A percentile compares a stretch with the other conserved stretches of the same genome.
Evolutionary conservation across 2,329 filamentous ascomycete genomes (phyloP).

Genomic region (Reticulascus tulasneorum): DNA sequence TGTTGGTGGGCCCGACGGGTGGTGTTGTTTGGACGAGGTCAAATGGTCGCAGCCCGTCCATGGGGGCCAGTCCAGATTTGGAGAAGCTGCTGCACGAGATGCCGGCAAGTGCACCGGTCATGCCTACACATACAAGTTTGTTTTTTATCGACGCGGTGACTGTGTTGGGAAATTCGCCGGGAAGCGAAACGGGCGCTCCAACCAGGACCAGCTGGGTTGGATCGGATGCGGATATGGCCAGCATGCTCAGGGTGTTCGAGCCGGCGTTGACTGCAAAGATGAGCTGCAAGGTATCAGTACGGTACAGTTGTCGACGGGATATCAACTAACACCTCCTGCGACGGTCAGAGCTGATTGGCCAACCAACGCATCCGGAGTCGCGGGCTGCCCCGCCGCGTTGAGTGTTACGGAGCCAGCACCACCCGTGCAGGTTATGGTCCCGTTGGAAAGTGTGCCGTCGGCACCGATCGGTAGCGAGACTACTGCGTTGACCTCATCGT

Average conservation of each 20-base stretch:
- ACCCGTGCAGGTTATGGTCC: conserved; percentile 39
- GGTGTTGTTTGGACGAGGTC: conserved; percentile 53
- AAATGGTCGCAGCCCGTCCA: conserved; percentile 44
- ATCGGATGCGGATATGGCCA: conserved; percentile 36
- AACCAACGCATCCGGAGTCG: conserved; percentile 45
- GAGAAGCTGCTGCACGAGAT: conserved; percentile 40
- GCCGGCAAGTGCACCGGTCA: conserved; percentile 39
- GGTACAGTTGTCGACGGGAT: conserved; percentile 1
- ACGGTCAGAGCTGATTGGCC: conserved; percentile 48
- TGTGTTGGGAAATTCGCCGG: conserved; percentile 50
- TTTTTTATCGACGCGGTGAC: conserved; percentile 42
- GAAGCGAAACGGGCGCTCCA: conserved; percentile 36
- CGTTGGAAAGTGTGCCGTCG: conserved; percentile 43
- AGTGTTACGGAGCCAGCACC: conserved; percentile 38
- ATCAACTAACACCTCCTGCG: conserved; percentile 40
- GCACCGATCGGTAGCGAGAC: conserved; percentile 43
- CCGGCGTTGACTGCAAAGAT: conserved; percentile 54
- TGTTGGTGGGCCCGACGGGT: conserved; percentile 53
- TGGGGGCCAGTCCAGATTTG: conserved; percentile 29
- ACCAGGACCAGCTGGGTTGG: conserved; percentile 40
- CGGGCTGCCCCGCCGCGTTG: conserved; percentile 31
- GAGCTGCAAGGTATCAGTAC: conserved; percentile 29
- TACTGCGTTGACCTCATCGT: conserved; percentile 44
- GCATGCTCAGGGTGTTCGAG: conserved; percentile 48
- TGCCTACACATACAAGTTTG: conserved; percentile 41